Evolutionary conservation across 768 basidiomycete species (phyloP).

Genomic region (Boletus coccyginus): DNA sequence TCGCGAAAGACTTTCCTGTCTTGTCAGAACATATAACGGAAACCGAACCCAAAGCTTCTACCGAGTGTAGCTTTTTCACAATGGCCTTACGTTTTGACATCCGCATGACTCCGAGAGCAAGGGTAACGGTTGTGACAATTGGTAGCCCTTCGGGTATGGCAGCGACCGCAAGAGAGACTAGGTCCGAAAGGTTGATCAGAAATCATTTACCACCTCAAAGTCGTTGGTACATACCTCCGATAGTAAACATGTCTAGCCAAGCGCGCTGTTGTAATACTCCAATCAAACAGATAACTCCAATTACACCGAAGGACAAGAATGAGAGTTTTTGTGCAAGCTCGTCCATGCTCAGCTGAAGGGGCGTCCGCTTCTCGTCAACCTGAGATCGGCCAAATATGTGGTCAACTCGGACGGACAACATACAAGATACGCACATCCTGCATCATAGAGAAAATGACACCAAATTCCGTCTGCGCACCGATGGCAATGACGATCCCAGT

Average conservation of each 20-base stretch:
- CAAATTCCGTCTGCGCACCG: slow-evolving; percentile 88
- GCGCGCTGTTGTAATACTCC: slow-evolving; percentile 81
- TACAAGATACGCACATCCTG: slow-evolving; percentile 64
- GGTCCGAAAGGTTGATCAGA: slow-evolving; percentile 15
- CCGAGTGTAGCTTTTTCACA: slow-evolving; percentile 94
- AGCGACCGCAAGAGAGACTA: slow-evolving; percentile 96
- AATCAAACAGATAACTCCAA: slow-evolving; percentile 89
- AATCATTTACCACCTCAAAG: neutral
- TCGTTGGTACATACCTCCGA: slow-evolving; percentile 67
- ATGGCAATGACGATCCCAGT: slow-evolving; percentile 85
- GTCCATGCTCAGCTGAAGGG: slow-evolving; percentile 92
- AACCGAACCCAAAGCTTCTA: slow-evolving; percentile 90
- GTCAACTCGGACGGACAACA: neutral
- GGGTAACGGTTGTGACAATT: slow-evolving; percentile 95
- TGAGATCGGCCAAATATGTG: slow-evolving; percentile 14
- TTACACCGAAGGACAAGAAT: slow-evolving; percentile 87
- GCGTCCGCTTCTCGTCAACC: slow-evolving; percentile 88
- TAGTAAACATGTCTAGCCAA: slow-evolving; percentile 99
- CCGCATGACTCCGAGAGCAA: slow-evolving; percentile 88
- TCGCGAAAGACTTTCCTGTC: slow-evolving; percentile 55
- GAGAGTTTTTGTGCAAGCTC: slow-evolving; percentile 93
- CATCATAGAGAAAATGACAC: slow-evolving; percentile 97
- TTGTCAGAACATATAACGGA: slow-evolving; percentile 99
- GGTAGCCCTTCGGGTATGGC: slow-evolving; percentile 97
- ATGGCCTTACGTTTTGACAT: slow-evolving; percentile 97